These are phyloP conservation scores for Venturia effusa DNA, from an alignment of 2,329 filamentous ascomycete species.

Conservation along the genomic window DNA sequence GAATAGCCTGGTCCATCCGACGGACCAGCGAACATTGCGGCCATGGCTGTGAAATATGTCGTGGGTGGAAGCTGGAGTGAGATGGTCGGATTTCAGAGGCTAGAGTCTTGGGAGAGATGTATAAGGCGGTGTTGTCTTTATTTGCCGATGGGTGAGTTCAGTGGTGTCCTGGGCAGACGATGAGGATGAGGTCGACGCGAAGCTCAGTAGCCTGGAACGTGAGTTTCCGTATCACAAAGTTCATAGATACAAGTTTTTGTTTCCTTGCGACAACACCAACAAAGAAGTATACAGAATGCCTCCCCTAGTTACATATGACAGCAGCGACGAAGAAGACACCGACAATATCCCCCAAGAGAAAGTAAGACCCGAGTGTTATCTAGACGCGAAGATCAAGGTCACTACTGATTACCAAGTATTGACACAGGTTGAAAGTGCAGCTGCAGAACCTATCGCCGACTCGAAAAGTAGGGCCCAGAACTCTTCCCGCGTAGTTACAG, in stretches of 20 bases:
- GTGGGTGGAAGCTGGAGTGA: background rate
- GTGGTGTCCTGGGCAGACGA: too few species aligned
- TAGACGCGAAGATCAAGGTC: constrained; percentile 10
- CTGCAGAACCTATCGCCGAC: background rate
- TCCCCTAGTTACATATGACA: constrained; percentile 11
- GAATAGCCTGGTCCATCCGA: constrained; percentile 48
- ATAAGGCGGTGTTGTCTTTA: background rate
- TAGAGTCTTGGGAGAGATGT: background rate
- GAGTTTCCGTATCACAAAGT: too few species aligned
- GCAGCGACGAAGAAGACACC: constrained; percentile 14
- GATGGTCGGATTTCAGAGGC: background rate
- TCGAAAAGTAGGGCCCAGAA: background rate
- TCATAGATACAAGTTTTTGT: background rate
- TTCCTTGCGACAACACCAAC: background rate
- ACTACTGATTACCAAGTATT: constrained; percentile 13
- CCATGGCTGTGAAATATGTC: constrained; percentile 32
- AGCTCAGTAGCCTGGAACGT: constrained; percentile 10
- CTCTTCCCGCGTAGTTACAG: background rate
- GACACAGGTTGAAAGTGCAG: constrained; percentile 4
- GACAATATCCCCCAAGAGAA: constrained; percentile 9
- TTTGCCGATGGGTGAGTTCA: background rate
- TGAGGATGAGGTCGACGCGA: background rate
- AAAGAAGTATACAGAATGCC: constrained; percentile 9
- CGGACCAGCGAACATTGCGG: constrained; percentile 41
- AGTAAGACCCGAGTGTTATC: background rate